Evolutionary conservation across 2,329 filamentous ascomycete species (phyloP), one percentile per base, ranked within the genome.

Genomic region (Xylogone sp.): DNA sequence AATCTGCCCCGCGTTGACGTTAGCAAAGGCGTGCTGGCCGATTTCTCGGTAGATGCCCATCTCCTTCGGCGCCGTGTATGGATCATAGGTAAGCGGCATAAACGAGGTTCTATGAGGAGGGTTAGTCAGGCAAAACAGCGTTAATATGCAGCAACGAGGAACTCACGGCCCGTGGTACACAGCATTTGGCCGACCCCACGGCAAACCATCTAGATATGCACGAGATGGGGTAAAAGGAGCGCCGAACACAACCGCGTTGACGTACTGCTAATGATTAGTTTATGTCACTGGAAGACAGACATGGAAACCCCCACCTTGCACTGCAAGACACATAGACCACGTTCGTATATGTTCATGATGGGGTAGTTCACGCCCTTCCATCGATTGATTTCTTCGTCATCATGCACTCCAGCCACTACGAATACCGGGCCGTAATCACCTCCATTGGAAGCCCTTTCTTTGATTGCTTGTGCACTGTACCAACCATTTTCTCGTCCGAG

Each of bases 301-400:
- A 22, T 56, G 12, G 48, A 21, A 45, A 3, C 29, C 44, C 43
- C 63, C 76, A 93, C 90, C 69, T 87, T 87, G 76, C 94, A 99
- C 66, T 99, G 94, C 56, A 97, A 75, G 24, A 97, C 93, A 68
- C 94, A 99, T 20, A 99, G 83, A 1, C 92, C 92, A 42, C 94
- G 87, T 75, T 99, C 94, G 64, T 93, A 96, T 52, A 96, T 92
- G 75, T 97, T 99, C 94, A 99, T 99, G 73, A 99, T 97, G 21
- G 94, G 94, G 67, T 97, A 99, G 73, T 99, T 99, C 62, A 97
- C 80, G 31, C 94, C 93, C 72, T 97, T 97, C 88, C 91, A 95
- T 63, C 87, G 77, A 71, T 99, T 99, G 70, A 99, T 96, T 54
- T 96, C 91, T 57, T 87, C 84, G 68, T 99, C 94, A 63, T 96